Evolutionary conservation across 306 rosid genomes (phyloP), one percentile per base, ranked within the genome.

Genomic region (Styphnolobium japonicum): DNA sequence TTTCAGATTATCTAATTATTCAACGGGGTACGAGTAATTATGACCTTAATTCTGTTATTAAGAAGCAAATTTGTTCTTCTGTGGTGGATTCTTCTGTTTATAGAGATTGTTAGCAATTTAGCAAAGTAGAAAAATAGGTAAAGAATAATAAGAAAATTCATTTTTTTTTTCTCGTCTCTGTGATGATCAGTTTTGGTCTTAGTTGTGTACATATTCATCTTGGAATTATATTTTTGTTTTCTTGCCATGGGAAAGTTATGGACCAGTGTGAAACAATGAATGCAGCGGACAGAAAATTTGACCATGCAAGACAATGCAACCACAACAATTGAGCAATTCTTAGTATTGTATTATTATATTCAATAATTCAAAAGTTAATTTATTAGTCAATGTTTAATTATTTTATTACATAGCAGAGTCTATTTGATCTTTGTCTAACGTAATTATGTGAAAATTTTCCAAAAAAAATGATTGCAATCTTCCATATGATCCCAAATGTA

Each of bases 21-120:
- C 86, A 67, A 58, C 88, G 89, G 19, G 88, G 85, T 77, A 80
- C 71, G 15, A 51, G 40, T 75, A 92, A 88, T 67, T 27, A 75
- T 6, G 92, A 90, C 10, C 39, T 88, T 37, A 64, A 69, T 57
- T 80, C 83, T 21, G 52, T 88, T n/a, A 60, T 92, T 80, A 83
- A 77, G 91, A 89, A 78, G 77, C 68, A 52, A 29, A 77, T 90
- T 34, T 92, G 97, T 87, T 80, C 71, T 0, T 85, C 79, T 53
- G 84, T 80, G 29, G 66, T 78, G 11, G 92, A 92, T 85, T 88
- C 90, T 79, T 89, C 86, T 86, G 90, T 85, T 39, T 92, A 92
- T 84, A 88, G 81, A 55, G 91, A 89, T 72, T 92, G 97, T 66
- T 84, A 78, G 85, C 33, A 46, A 3, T 7, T 8, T 4, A 8